These are phyloP conservation scores for Salix dunnii DNA, from an alignment of 345 rosid genomes.

Conservation along the genomic window DNA sequence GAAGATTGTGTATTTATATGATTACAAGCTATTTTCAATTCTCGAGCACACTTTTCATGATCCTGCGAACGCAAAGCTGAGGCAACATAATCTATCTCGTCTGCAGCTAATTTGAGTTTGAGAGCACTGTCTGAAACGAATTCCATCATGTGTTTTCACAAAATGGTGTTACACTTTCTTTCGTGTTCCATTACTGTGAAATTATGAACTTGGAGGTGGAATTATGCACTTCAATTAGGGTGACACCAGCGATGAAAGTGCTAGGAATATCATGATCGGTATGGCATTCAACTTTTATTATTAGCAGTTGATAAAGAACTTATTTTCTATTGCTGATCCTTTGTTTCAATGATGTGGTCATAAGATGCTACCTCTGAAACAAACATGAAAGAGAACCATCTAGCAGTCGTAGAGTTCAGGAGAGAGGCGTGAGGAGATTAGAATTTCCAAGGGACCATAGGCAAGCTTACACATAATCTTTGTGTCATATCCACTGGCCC, in stretches of 20 bases:
- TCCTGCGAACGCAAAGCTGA: too few species aligned
- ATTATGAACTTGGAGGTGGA: background rate
- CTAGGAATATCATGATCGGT: background rate
- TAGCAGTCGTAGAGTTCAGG: background rate
- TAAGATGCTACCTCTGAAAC: background rate
- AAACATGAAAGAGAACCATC: background rate
- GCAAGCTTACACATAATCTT: too few species aligned
- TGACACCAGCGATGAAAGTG: background rate
- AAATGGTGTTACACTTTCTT: too few species aligned
- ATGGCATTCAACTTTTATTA: background rate
- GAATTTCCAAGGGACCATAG: background rate
- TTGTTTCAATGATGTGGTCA: background rate
- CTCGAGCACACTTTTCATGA: too few species aligned
- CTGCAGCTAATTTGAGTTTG: too few species aligned
- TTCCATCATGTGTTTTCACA: too few species aligned
- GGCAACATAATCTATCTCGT: too few species aligned
- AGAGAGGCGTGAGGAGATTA: background rate
- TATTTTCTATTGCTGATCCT: background rate
- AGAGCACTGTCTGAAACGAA: too few species aligned
- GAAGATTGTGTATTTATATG: too few species aligned
- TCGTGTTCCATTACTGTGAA: too few species aligned
- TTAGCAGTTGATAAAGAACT: background rate
- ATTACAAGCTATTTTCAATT: too few species aligned
- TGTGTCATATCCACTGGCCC: too few species aligned
- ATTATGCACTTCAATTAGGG: background rate